A percentile compares a stretch with the other conserved stretches of the same genome.
Conservation (phyloP, 2,329 filamentous ascomycete genomes). For the Nothomitra cinnamomea region DNA sequence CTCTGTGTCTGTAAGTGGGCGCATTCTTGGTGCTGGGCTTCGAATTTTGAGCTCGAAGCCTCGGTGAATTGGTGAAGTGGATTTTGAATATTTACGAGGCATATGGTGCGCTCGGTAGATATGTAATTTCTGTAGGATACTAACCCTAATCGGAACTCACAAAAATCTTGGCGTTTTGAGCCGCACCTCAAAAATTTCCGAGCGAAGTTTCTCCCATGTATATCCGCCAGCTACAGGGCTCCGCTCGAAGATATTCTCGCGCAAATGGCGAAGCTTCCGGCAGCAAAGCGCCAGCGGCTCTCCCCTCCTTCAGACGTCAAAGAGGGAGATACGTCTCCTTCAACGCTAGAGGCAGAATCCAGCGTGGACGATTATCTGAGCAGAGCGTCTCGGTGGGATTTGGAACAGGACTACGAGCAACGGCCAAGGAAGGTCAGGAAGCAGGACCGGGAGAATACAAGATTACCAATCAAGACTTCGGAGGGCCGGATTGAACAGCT, state of each 20-base stretch:
- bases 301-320: constrained; percentile 25
- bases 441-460: constrained; percentile 55
- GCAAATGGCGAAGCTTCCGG: constrained; percentile 29
- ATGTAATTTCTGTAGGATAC: not conserved
- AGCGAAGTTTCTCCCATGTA: constrained; percentile 15
- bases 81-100: not conserved
- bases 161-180: not conserved
- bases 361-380: constrained; percentile 43
- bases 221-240: constrained; percentile 26
- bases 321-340: constrained; percentile 19
- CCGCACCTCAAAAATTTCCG: not conserved
- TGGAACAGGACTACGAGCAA: constrained; percentile 82
- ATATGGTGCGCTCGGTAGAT: not conserved
- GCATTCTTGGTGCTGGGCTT: constrained; percentile 37
- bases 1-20: constrained; percentile 63
- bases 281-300: constrained; percentile 32
- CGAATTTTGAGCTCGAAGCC: not conserved
- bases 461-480: constrained; percentile 72
- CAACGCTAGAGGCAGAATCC: constrained; percentile 14
- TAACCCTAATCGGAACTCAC: not conserved
- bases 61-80: too few species aligned
- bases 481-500: constrained; percentile 55
- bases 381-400: constrained; percentile 67
- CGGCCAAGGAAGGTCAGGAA: constrained; percentile 59
- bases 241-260: not conserved